Evolutionary conservation across 257 asterid species (phyloP).

Genomic region (Buddleja alternifolia): DNA sequence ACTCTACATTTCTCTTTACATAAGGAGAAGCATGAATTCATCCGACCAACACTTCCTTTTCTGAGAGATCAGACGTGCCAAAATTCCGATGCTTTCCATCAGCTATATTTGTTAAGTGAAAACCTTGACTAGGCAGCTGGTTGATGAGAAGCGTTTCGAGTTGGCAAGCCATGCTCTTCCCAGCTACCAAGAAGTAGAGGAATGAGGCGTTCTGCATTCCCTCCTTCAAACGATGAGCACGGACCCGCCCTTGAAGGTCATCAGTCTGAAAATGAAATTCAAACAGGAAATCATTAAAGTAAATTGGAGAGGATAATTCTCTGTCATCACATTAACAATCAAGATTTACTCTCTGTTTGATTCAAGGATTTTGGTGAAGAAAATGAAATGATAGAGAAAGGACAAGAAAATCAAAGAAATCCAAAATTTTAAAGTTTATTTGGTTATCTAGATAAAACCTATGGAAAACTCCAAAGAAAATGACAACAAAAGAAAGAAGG

Average conservation of each 20-base stretch:
- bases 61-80: conserved; percentile 60
- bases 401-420: no score
- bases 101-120: conserved; percentile 66
- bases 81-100: conserved; percentile 92
- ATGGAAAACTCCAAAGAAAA: no score
- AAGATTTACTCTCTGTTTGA: no score
- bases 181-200: conserved; percentile 74
- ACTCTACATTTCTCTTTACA: conserved; percentile 17
- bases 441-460: no score
- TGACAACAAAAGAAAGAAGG: no score
- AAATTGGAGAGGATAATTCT: not conserved
- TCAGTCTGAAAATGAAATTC: conserved; percentile 55
- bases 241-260: conserved; percentile 87
- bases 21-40: conserved; percentile 22
- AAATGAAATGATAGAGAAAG: no score
- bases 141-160: conserved; percentile 91
- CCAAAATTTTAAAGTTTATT: no score
- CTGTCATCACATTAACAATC: not conserved
- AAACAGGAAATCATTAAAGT: not conserved
- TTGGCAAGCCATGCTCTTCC: conserved; percentile 92
- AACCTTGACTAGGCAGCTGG: conserved; percentile 77
- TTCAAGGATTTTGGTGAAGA: no score
- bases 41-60: conserved; percentile 48
- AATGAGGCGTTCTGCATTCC: conserved; percentile 73
- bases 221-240: conserved; percentile 74